A percentile compares a stretch with the other conserved stretches of the same genome.
These are phyloP conservation scores for Ceratobasidium sp. DNA, from an alignment of 1,284 basidiomycete genomes.

Conservation along the genomic window DNA sequence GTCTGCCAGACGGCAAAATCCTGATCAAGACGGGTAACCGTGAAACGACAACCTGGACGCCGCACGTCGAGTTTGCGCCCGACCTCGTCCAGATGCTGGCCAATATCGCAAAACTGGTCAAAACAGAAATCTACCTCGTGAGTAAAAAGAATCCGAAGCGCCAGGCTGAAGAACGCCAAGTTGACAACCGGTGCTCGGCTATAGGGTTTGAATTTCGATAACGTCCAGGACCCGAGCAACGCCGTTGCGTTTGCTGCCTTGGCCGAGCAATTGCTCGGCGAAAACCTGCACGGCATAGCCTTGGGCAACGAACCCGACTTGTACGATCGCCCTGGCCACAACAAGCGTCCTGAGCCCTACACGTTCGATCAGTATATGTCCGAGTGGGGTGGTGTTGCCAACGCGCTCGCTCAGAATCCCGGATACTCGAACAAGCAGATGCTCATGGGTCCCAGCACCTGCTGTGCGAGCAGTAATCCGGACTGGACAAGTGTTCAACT, in stretches of 20 bases:
- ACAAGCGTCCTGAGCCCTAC: conserved; percentile 68
- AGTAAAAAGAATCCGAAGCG: too few species aligned
- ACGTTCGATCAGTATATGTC: conserved; percentile 56
- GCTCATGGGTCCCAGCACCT: conserved; percentile 69
- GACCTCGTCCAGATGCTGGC: conserved; percentile 38
- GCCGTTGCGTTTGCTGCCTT: conserved; percentile 29
- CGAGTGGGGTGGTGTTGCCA: conserved; percentile 31
- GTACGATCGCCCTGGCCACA: conserved; percentile 14
- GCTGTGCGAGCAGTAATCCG: conserved; percentile 46
- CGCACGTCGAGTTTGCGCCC: conserved; percentile 39
- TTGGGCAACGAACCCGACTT: conserved; percentile 41
- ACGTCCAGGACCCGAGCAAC: conserved; percentile 32
- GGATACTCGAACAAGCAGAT: conserved; percentile 47
- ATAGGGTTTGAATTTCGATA: conserved; percentile 51
- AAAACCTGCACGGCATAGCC: conserved; percentile 35
- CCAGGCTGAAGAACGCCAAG: too few species aligned
- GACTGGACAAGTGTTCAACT: conserved; percentile 47
- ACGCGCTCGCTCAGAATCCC: conserved; percentile 21
- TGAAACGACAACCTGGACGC: conserved; percentile 38
- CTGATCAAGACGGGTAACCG: conserved; percentile 29
- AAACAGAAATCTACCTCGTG: conserved; percentile 39
- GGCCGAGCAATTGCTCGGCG: conserved; percentile 31
- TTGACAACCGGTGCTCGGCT: too few species aligned
- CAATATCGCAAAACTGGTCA: conserved; percentile 34
- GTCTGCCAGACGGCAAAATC: conserved; percentile 33